Base-by-base conservation (phyloP, 805 yeast species). In the Sugiyamaella americana region DNA sequence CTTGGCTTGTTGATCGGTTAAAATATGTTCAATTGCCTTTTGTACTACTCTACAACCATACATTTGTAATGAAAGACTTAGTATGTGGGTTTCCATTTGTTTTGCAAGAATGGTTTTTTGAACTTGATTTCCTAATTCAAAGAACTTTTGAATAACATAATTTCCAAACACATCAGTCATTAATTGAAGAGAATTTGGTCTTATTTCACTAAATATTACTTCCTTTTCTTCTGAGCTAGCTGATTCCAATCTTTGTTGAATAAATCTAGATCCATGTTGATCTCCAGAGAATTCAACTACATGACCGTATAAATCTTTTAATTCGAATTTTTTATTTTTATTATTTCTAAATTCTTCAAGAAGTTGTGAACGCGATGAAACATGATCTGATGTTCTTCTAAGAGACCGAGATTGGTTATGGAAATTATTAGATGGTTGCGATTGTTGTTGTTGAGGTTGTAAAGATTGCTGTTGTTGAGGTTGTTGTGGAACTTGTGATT, bases 101-200 rank as follows among this genome's bases (percentile, higher is more conserved):
- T 76, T 81, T 44, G 87, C 76, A 52, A 93, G 70, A 10, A 82
- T 73, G 26, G 77, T 72, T 58, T 76, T 79, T 62, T 91, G 97
- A 20, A 78, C 74, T 21, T 66, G 72, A 2, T 81, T 71, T 26
- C 97, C 96, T 58, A 70, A 74, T 67, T 93, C 98, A 64, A 93
- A 87, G 59, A 80, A 86, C 65, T 91, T 89, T 66, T 93, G 99
- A 47, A 93, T 86, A 22, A 93, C 97, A 62, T 93, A 93, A 65
- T 93, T 93, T 48, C 99, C 99, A 67, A 93, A 93, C 5, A 93
- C 98, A 69, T 93, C 98, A 16, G 94, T 87, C 83, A 89, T 85
- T 51, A 93, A 70, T 46, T 83, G 88, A 47, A 82, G 72, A 3
- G 89, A 76, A 51, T 79, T 76, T 20, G 79, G 82, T 58, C 88